These are phyloP conservation scores for Pichia heedii DNA, from an alignment of 805 yeast species.

Conservation along the genomic window DNA sequence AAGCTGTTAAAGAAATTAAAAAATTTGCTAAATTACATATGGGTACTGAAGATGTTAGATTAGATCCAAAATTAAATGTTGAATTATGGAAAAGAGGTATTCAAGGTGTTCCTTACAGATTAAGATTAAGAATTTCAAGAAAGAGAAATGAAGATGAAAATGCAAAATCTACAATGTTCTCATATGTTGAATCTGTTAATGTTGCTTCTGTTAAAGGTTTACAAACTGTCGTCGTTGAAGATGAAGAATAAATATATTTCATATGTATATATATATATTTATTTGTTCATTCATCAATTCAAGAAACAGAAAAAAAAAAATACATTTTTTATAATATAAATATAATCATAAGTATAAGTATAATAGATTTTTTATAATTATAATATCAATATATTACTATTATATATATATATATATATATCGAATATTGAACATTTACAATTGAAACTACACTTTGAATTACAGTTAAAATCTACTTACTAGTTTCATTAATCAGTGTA, in stretches of 20 bases:
- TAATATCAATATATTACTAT: not conserved
- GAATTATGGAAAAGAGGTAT: constrained; percentile 99
- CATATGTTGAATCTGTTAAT: constrained; percentile 94
- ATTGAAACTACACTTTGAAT: not conserved
- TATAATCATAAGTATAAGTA: too few relatives aligned
- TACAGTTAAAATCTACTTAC: not conserved
- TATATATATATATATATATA: not conserved
- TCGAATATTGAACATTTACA: not conserved
- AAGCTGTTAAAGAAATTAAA: constrained; percentile 98
- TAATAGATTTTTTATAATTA: too few relatives aligned
- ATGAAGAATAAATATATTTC: constrained; percentile 28
- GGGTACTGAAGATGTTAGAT: constrained; percentile 98
- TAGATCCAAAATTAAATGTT: constrained; percentile 97
- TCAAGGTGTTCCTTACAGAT: constrained; percentile 97
- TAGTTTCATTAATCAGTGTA: constrained; percentile 61
- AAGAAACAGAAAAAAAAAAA: not conserved
- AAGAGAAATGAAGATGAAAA: constrained; percentile 99
- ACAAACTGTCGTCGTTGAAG: constrained; percentile 94
- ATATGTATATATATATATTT: not conserved
- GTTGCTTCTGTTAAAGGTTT: constrained; percentile 96
- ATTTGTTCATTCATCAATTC: not conserved
- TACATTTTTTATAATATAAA: too few relatives aligned
- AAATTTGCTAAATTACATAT: constrained; percentile 97
- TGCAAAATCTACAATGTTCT: constrained; percentile 95
- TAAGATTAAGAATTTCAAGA: constrained; percentile 93